Conservation (phyloP, 768 basidiomycete genomes). For the Tulasnella sp. region DNA sequence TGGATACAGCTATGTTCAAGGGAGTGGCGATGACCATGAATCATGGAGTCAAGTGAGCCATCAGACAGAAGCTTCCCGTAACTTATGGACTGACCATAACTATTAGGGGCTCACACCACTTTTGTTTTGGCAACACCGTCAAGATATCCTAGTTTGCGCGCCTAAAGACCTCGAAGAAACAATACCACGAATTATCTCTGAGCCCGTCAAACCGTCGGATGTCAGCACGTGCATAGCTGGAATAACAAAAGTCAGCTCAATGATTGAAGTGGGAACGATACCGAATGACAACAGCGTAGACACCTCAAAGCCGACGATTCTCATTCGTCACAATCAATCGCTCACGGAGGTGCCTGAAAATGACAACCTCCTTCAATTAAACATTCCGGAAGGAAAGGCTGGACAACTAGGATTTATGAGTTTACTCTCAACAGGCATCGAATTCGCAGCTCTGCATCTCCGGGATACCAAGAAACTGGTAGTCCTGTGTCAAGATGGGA, state of each 20-base stretch:
- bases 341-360: neutral
- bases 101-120: conserved; percentile 64
- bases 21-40: conserved; percentile 92
- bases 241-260: conserved; percentile 2
- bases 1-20: conserved; percentile 85
- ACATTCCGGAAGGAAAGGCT: conserved; percentile 35
- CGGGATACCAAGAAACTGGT: conserved; percentile 17
- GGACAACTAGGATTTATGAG: conserved; percentile 39
- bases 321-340: too few species aligned
- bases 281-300: too few species aligned
- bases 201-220: neutral
- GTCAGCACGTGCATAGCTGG: neutral
- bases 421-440: conserved; percentile 37
- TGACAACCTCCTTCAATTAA: neutral
- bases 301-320: neutral
- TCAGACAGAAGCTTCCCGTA: neutral
- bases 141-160: neutral
- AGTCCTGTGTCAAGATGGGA: conserved; percentile 38
- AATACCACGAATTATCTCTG: neutral
- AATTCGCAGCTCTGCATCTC: conserved; percentile 36
- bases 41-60: conserved; percentile 61
- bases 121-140: conserved; percentile 51
- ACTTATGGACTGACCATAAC: too few species aligned
- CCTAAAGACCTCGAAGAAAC: neutral
- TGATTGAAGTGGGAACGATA: neutral